Evolutionary conservation across 352 stramenopile species (phyloP).

Genomic region (Pythium myriotylum): DNA sequence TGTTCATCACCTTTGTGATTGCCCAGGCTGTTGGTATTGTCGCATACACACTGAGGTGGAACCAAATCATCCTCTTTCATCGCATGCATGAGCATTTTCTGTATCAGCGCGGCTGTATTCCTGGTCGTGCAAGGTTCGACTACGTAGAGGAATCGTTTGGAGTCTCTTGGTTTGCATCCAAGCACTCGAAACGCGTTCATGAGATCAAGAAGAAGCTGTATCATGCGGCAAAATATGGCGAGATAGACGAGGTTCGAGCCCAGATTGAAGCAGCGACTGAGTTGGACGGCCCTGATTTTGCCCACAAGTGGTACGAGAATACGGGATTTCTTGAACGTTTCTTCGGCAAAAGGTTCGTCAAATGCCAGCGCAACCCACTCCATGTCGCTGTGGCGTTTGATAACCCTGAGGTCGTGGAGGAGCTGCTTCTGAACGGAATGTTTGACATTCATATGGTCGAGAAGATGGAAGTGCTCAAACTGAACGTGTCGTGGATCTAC

Average conservation of each 20-base stretch:
- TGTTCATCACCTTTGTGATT: slow-evolving; percentile 50
- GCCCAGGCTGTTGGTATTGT: slow-evolving; percentile 54
- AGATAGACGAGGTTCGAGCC: slow-evolving; percentile 51
- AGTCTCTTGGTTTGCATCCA: slow-evolving; percentile 45
- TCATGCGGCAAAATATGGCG: slow-evolving; percentile 59
- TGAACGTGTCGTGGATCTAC: slow-evolving; percentile 76
- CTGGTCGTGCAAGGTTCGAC: slow-evolving; percentile 63
- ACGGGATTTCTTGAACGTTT: slow-evolving; percentile 26
- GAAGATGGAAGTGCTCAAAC: slow-evolving; percentile 72
- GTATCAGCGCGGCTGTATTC: slow-evolving; percentile 65
- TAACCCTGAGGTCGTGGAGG: slow-evolving; percentile 62
- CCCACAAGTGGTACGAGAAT: slow-evolving; percentile 61
- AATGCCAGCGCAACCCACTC: slow-evolving; percentile 68
- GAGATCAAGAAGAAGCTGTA: slow-evolving; percentile 63
- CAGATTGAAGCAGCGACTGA: slow-evolving; percentile 52
- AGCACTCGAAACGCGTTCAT: slow-evolving; percentile 39
- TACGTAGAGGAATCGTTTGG: slow-evolving; percentile 61
- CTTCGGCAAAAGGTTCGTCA: slow-evolving; percentile 32
- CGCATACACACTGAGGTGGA: slow-evolving; percentile 68
- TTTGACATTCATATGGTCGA: slow-evolving; percentile 78
- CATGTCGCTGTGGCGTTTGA: slow-evolving; percentile 78
- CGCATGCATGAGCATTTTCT: slow-evolving; percentile 78
- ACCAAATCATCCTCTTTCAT: slow-evolving; percentile 83
- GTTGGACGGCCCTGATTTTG: slow-evolving; percentile 65
- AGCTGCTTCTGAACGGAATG: slow-evolving; percentile 50